phyloP scores from a whole-genome alignment of 805 yeast genomes.

The Myxozyma sirexii region DNA sequence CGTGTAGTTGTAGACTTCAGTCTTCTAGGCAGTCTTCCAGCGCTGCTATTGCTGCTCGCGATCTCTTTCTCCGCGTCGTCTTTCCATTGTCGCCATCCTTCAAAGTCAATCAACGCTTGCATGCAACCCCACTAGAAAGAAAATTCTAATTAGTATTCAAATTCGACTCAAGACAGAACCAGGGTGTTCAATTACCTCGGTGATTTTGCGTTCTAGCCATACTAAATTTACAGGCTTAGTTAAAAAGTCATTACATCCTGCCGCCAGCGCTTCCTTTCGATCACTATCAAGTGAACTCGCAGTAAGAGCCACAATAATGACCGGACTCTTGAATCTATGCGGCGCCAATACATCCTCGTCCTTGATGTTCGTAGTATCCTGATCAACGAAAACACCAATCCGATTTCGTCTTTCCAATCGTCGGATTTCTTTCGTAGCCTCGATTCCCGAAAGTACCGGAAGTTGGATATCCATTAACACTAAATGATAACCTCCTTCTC shows the following conservation, averaged over 20 bases:
- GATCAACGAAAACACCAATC: conserved; percentile 63
- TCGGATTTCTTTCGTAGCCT: conserved; percentile 90
- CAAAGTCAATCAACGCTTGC: conserved; percentile 42
- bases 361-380: conserved; percentile 42
- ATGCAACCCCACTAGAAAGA: conserved; percentile 19
- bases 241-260: conserved; percentile 95
- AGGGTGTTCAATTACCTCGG: conserved; percentile 40
- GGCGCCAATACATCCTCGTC: conserved; percentile 62
- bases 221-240: conserved; percentile 94
- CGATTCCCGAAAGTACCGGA: conserved; percentile 94
- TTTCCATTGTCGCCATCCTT: conserved; percentile 70
- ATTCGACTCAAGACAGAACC: neutral
- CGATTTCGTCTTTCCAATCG: conserved; percentile 76
- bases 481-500: conserved; percentile 89
- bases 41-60: neutral
- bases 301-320: conserved; percentile 95
- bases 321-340: conserved; percentile 80
- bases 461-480: conserved; percentile 96
- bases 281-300: conserved; percentile 87
- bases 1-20: neutral
- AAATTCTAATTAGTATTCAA: neutral
- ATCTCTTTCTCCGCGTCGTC: conserved; percentile 21
- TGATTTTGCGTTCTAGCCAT: conserved; percentile 91
- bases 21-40: neutral
- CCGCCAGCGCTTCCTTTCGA: conserved; percentile 86